These are phyloP conservation scores for Larix kaempferi DNA, from an alignment of 75 land plant genomes.

Conservation along the genomic window DNA sequence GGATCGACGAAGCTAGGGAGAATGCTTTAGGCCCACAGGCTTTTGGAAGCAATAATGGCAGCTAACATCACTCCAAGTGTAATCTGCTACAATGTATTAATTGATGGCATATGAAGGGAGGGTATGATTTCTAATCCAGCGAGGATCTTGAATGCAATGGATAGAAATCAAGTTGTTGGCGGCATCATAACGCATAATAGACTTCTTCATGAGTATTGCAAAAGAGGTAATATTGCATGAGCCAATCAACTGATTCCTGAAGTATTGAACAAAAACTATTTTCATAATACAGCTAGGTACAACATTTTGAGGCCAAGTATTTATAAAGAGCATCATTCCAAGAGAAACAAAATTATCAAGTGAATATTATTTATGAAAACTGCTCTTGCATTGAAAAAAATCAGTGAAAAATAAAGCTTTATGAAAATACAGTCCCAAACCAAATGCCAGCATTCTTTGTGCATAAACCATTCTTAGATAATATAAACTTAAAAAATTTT, in stretches of 20 bases:
- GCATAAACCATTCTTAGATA: too few species aligned
- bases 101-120: slow-evolving; percentile 68
- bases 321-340: slow-evolving; percentile 45
- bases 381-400: too few species aligned
- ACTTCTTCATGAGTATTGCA: slow-evolving; percentile 73
- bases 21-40: slow-evolving; percentile 36
- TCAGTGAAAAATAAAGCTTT: too few species aligned
- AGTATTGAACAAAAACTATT: slow-evolving; percentile 52
- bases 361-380: too few species aligned
- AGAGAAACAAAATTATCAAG: too few species aligned
- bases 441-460: too few species aligned
- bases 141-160: slow-evolving; percentile 48
- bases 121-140: slow-evolving; percentile 61
- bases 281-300: slow-evolving; percentile 64
- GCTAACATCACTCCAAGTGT: slow-evolving; percentile 41
- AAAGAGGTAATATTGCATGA: slow-evolving; percentile 49
- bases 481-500: too few species aligned
- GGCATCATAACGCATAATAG: slow-evolving; percentile 71
- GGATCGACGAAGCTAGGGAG: slow-evolving; percentile 51
- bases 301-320: slow-evolving; percentile 74
- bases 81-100: slow-evolving; percentile 53
- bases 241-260: slow-evolving; percentile 66
- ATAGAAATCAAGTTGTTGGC: slow-evolving; percentile 34
- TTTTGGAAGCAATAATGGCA: slow-evolving; percentile 61
- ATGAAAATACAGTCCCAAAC: too few species aligned